phyloP scores from a whole-genome alignment of 2,329 filamentous ascomycete genomes.

The Cladosporium velox region DNA sequence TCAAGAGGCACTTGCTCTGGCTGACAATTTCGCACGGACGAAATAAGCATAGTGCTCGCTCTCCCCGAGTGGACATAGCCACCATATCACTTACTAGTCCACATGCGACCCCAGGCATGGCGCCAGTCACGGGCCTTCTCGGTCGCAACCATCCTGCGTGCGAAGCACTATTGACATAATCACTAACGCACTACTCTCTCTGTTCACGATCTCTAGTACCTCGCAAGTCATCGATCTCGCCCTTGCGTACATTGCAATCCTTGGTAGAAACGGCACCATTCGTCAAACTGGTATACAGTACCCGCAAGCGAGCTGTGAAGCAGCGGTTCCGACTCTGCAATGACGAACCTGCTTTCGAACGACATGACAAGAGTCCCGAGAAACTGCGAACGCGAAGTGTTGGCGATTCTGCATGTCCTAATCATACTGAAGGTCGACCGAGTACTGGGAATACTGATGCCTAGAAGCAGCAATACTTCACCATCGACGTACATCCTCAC shows the following conservation, averaged over 20 bases:
- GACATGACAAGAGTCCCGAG: background rate
- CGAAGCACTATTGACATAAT: slow-evolving; percentile 1
- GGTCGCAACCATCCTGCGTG: background rate
- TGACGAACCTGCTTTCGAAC: background rate
- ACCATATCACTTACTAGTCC: background rate
- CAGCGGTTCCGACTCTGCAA: background rate
- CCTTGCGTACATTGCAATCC: background rate
- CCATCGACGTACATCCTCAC: background rate
- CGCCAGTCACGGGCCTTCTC: slow-evolving; percentile 4
- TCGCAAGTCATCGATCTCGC: background rate
- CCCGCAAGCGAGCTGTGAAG: background rate
- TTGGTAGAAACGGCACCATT: background rate
- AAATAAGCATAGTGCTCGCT: slow-evolving; percentile 6
- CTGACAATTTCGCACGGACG: background rate
- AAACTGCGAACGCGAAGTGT: slow-evolving; percentile 12
- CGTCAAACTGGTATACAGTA: background rate
- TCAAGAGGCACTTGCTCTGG: background rate
- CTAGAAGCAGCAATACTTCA: background rate
- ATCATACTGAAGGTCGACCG: background rate
- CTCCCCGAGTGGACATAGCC: background rate
- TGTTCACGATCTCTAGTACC: background rate
- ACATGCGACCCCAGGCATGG: background rate
- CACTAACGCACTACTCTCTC: background rate
- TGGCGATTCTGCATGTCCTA: background rate
- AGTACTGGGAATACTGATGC: background rate